Conservation (phyloP, 163 green algal species). For the Scenedesmus sp. region DNA sequence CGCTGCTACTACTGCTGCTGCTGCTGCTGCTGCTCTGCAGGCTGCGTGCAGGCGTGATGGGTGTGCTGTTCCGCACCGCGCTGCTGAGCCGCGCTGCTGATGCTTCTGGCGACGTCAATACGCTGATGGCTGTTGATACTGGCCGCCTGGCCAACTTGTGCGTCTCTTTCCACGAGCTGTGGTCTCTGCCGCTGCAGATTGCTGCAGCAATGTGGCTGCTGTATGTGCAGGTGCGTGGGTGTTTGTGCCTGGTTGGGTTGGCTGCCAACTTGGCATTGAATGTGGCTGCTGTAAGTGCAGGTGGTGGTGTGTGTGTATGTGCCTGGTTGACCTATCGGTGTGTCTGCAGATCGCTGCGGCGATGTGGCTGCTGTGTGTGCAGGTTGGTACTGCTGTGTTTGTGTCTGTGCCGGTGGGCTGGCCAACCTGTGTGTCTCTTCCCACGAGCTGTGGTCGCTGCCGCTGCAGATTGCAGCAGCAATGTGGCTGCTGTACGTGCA, state of each 20-base stretch:
- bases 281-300: not conserved
- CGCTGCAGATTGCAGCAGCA: conserved; percentile 80
- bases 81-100: conserved; percentile 49
- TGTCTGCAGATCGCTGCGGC: conserved; percentile 18
- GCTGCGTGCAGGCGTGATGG: conserved; percentile 68
- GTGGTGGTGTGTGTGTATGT: not conserved
- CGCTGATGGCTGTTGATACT: conserved; percentile 87
- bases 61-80: conserved; percentile 56
- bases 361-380: conserved; percentile 86
- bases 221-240: conserved; percentile 77
- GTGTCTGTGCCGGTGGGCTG: conserved; percentile 29
- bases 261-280: not conserved
- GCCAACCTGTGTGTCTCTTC: conserved; percentile 76
- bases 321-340: not conserved
- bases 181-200: conserved; percentile 85
- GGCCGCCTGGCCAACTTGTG: conserved; percentile 80
- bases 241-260: not conserved
- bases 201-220: conserved; percentile 82
- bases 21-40: conserved; percentile 47
- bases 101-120: conserved; percentile 54
- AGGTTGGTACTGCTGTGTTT: conserved; percentile 59
- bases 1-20: not conserved
- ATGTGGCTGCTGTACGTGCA: conserved; percentile 89
- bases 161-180: conserved; percentile 82
- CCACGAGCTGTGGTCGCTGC: conserved; percentile 87